phyloP scores from a whole-genome alignment of 2,329 filamentous ascomycete genomes.

The Ascochyta lentis region DNA sequence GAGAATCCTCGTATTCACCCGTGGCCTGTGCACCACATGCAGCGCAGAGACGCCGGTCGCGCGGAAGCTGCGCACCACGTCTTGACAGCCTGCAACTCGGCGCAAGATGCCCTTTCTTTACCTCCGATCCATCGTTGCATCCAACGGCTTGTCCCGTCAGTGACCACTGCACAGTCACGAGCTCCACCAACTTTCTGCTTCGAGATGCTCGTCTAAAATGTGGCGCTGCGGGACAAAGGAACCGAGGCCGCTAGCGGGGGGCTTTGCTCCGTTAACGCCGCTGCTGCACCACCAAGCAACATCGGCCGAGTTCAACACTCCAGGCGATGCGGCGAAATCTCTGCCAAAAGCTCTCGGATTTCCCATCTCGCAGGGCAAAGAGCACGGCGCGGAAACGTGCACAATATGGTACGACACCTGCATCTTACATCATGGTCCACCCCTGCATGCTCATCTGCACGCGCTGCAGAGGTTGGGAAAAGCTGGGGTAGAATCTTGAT shows the following conservation, averaged over 20 bases:
- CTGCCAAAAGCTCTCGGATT: too few species aligned
- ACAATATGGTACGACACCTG: neutral
- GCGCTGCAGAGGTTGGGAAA: constrained; percentile 5
- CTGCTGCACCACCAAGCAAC: neutral
- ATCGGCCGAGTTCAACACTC: neutral
- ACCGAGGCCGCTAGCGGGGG: neutral
- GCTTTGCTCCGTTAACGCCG: neutral
- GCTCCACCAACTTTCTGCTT: neutral
- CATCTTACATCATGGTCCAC: constrained; percentile 8
- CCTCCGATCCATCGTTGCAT: neutral
- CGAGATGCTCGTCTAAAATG: neutral
- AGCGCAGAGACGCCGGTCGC: too few species aligned
- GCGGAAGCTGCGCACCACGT: neutral
- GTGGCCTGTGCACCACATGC: too few species aligned
- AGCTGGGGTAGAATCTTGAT: constrained; percentile 17
- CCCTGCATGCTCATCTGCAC: constrained; percentile 2
- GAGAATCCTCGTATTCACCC: constrained; percentile 3
- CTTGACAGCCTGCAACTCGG: neutral
- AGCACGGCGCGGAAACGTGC: neutral
- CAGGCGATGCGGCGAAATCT: neutral
- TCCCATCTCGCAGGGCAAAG: neutral
- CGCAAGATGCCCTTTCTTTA: neutral
- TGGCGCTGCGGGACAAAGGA: neutral
- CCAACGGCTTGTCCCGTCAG: neutral
- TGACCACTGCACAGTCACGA: neutral